Base-by-base conservation (phyloP, 208 protist species). In the Zelonia costaricensis region DNA sequence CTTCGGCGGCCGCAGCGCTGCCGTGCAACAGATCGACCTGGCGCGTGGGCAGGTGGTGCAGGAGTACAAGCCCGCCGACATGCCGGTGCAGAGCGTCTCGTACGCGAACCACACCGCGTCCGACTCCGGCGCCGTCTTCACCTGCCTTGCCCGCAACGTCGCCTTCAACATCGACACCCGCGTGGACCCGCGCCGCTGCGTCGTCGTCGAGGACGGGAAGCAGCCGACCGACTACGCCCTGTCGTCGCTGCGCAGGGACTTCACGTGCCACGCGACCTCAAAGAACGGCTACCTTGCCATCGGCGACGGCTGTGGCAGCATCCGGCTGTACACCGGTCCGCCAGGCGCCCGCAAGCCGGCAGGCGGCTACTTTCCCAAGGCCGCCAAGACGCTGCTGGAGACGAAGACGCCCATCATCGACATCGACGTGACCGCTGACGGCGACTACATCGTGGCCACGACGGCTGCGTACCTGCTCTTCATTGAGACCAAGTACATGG, bases 131-230 rank as follows among this genome's bases (percentile, higher is more conserved):
- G 33, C 42, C 22, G 66, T 90, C 28, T 84, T 78, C 52, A 86
- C 84, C 12, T 86, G 79, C 46, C 71, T 86, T 0, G 33, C 63
- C 36, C 44, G 62, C 56, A 79, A 80, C 38, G 77, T 76, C 44
- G 80, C 77, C 56, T 86, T 90, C 56, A 86, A 86, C 55, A 73
- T 86, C 49, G 84, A 90, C 62, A 68, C 74, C n/a, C 79, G 84
- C 39, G 72, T 90, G 54, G 51, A 84, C 55, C 76, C 79, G n/a
- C 56, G 69, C 31, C 51, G 48, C 25, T 80, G 72, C 42, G 53
- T 84, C 36, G 59, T 85, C 25, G 54, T 69, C 51, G 77, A 90
- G 55, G 55, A 64, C 15, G 77, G 69, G 12, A 74, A 76, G 38
- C 49, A 33, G 7, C 36, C 80, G 1, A 30, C 27, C 30, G 70